Base-by-base conservation (phyloP, 2,329 filamentous ascomycete genomes). In the Penicillium expansum region DNA sequence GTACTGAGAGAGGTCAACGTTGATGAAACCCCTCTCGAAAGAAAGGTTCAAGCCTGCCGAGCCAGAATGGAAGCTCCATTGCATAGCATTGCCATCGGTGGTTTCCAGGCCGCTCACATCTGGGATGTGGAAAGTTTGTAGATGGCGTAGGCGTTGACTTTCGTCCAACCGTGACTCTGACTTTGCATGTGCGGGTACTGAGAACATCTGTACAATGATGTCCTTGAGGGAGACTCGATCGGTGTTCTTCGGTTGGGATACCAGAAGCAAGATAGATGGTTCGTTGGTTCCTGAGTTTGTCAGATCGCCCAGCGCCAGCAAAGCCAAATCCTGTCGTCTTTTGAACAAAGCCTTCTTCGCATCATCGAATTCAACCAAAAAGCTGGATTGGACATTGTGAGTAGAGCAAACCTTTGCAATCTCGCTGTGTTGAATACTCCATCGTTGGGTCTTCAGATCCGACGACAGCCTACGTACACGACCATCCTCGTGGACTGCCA, bases 401-500 rank as follows among this genome's bases (percentile, higher is more conserved):
- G 62, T 66, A 18, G 65, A 63, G 39, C 61, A 62, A 37, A 61
- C 47, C 41, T 72, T 70, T 14, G 66, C 61, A 38, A 71, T 64
- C 55, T 73, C 69, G 52, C 66, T 72, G 57, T 74, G 71, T 20
- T 69, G 63, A 18, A 76, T 63, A 48, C 65, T 75, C 75, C 75
- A 77, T 50, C 69, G 71, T 54, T 77, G 71, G 27, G 66, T 70
- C 53, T 73, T 68, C 13, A 79, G 59, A 55, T 79, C 74, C 4
- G 72, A 63, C 14, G 76, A 70, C 43, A 79, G 67, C 41, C 73
- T 69, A 11, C 74, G 72, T 18, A 79, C 61, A 48, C 63, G 68
- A 22, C 79, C 79, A 63, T 80, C 74, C 56, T 74, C 64, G 52
- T 80, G 76, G 14, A 79, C 71, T 11, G 71, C 69, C 18, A 80